A percentile compares a stretch with the other conserved stretches of the same genome.
Conservation (phyloP, 805 yeast species). For the Zygosaccharomyces rouxii region DNA sequence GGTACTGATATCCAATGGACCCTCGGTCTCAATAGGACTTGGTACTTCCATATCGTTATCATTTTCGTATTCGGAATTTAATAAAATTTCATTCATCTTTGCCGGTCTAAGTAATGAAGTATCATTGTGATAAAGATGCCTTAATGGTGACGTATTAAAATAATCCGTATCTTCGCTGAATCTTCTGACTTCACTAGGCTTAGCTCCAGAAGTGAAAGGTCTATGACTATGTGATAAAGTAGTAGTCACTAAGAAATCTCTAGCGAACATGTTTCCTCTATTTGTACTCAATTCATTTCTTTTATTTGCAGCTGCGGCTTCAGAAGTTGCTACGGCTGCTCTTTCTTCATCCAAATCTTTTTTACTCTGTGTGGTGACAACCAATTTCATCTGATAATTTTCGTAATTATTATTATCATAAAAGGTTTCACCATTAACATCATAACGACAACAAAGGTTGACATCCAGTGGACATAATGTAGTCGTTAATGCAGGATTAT, state of each 20-base stretch:
- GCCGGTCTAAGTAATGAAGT: conserved; percentile 24
- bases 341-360: neutral
- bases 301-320: neutral
- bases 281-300: neutral
- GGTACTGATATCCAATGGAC: neutral
- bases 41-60: conserved; percentile 6
- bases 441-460: conserved; percentile 34
- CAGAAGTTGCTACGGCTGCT: neutral
- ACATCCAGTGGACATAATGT: conserved; percentile 20
- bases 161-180: conserved; percentile 35
- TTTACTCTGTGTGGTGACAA: conserved; percentile 14
- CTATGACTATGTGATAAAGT: conserved; percentile 20
- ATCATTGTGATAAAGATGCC: conserved; percentile 31
- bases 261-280: conserved; percentile 9
- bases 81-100: conserved; percentile 20
- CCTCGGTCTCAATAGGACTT: neutral
- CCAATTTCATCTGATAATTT: conserved; percentile 28
- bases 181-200: conserved; percentile 19
- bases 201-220: neutral
- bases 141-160: conserved; percentile 34
- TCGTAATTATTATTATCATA: conserved; percentile 36
- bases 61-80: conserved; percentile 10
- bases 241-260: conserved; percentile 20
- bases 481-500: conserved; percentile 12
- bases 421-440: conserved; percentile 33